These are phyloP conservation scores for Tylopilus vinaceipallidus DNA, from an alignment of 768 basidiomycete species.

Conservation along the genomic window DNA sequence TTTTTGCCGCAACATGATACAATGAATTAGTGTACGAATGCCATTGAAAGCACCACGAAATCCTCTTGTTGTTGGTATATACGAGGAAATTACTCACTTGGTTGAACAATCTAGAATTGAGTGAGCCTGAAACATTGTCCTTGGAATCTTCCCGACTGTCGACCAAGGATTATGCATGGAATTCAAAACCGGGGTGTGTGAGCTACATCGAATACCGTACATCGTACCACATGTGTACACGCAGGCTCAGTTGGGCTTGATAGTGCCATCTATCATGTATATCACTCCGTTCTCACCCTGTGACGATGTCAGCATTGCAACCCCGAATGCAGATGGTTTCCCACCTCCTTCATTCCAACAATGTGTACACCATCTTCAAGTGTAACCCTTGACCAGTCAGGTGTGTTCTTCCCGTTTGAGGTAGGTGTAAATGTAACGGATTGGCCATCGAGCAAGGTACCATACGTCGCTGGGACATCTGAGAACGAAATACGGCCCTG, in stretches of 20 bases:
- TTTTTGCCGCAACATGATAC: no score
- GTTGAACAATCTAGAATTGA: no score
- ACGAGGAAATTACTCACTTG: no score
- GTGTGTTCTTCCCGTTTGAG: slow-evolving; percentile 31
- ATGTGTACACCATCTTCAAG: slow-evolving; percentile 59
- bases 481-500: slow-evolving; percentile 49
- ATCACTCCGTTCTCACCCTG: slow-evolving; percentile 45
- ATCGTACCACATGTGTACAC: no score
- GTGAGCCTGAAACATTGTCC: no score
- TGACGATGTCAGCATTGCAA: background rate
- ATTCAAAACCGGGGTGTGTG: no score
- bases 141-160: no score
- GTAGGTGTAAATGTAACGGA: slow-evolving; percentile 52
- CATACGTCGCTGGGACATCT: slow-evolving; percentile 38
- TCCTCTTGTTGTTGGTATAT: no score
- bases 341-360: slow-evolving; percentile 59
- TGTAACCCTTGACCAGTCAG: slow-evolving; percentile 58
- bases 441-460: slow-evolving; percentile 59
- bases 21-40: no score
- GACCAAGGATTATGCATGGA: no score
- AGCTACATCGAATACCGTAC: no score
- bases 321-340: slow-evolving; percentile 2
- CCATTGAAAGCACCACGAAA: no score
- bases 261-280: slow-evolving; percentile 42
- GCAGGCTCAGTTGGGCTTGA: slow-evolving; percentile 25